Base-by-base conservation (phyloP, 345 rosid genomes). In the Boechera divaricarpa region DNA sequence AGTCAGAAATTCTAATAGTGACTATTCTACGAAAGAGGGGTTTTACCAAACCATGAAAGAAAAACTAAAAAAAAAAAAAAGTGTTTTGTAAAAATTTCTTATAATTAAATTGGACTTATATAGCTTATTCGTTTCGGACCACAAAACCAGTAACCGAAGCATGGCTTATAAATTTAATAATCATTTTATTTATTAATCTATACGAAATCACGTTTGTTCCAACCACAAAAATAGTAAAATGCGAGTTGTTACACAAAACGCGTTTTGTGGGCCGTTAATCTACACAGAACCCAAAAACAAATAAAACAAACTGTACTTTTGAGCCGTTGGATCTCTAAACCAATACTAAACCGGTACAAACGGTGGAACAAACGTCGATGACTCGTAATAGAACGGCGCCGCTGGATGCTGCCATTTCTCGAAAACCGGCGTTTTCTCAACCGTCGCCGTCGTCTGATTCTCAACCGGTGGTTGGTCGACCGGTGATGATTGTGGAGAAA, bases 321-420 rank as follows among this genome's bases (percentile, higher is more conserved):
- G 24, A 72, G 42, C 72, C 77, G 51, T 78, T 49, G 56, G 82
- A 77, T 79, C 85, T 66, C 82, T 65, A 63, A 62, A 58, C 47
- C 42, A 53, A 44, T 67, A 66, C 84, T 81, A 89, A 29, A 84
- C 92, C 24, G 96, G 91, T 28, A 93, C 88, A 41, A 91, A 87
- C 9, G 89, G 73, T 9, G 88, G 87, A 68, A 73, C 82, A 67
- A 81, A 64, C 5, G 79, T 52, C 65, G 88, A 61, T 62, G 87
- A 48, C 35, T 90, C 92, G 81, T 80, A 83, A 62, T 79, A 79
- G 63, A 94, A 86, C 24, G 98, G 93, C 36, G 91, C 92, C 31
- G 98, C 97, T 13, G 98, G 98, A 69, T 94, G 97, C 79, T 94
- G 93, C 98, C 98, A 94, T 74, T 82, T 89, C 86, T 88, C 84